Base-by-base conservation (phyloP, 192 early-diverging fungal genomes). In the Coemansia sp. region DNA sequence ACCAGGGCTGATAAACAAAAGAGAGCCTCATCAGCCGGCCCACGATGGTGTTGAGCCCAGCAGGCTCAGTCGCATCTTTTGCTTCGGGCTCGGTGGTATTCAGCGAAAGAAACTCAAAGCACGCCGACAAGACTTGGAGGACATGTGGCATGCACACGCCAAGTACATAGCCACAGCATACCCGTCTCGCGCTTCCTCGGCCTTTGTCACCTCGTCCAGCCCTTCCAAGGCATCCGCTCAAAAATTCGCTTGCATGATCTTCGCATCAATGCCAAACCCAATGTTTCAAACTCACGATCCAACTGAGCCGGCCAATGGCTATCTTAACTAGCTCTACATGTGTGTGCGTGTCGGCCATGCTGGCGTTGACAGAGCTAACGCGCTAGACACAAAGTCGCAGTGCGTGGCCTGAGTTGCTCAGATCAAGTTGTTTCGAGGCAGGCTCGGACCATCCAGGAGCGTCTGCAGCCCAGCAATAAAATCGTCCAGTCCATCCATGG, bases 281-380 rank as follows among this genome's bases (percentile, higher is more conserved):
- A 80, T 69, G 63, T 80, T 80, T 9, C 59, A 43, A 1, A 80
- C 62, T 73, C 78, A 80, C 13, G 78, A 71, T 3, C 73, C 73
- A 11, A 72, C 69, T 10, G 64, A 63, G 73, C 31, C 72, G 53
- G 59, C 63, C 42, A 42, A 80, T 68, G 16, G 66, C 34, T 41
- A 80, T 75, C 38, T 75, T 80, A 12, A 80, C 78, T n/a, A 80
- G 78, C 63, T 80, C 78, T n/a, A n/a, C 53, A 80, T 25, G 66
- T 75, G 73, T 12, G 78, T 80, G 13, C 63, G 73, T 5, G 73
- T 75, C 3, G 78, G 73, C 78, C 78, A 80, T 4, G 38, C 47
- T 38, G 75, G 9, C 3, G 78, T 80, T 3, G 78, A 71, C 28
- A 69, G n/a, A 7, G 69, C 57, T 21, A 80, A 62, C 2, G 78